These are phyloP conservation scores for Isabelozyma rhagii DNA, from an alignment of 805 yeast species.

Conservation along the genomic window DNA sequence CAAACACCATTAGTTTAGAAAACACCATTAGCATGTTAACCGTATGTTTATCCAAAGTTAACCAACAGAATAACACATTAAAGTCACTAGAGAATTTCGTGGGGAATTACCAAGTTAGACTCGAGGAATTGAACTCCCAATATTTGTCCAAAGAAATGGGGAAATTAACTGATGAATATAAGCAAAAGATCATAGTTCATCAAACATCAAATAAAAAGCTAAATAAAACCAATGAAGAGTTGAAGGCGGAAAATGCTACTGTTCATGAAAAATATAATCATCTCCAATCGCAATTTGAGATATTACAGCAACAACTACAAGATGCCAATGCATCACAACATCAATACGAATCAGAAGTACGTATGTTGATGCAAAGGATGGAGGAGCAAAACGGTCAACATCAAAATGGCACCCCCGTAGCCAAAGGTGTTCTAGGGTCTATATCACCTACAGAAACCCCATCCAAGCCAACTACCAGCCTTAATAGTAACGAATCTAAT, in stretches of 20 bases:
- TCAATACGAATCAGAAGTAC: neutral
- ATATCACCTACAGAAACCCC: neutral
- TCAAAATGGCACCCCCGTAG: no score
- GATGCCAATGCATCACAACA: neutral
- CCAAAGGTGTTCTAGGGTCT: no score
- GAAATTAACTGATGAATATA: neutral
- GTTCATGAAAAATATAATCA: neutral
- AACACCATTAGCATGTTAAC: constrained; percentile 54
- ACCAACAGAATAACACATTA: constrained; percentile 55
- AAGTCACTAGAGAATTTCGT: constrained; percentile 54
- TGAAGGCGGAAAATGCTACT: neutral
- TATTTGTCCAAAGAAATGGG: constrained; percentile 19
- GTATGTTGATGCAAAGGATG: neutral
- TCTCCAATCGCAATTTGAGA: neutral
- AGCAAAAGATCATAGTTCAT: neutral
- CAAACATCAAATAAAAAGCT: neutral
- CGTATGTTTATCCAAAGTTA: constrained; percentile 54
- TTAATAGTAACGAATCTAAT: neutral
- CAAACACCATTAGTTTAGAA: constrained; percentile 53
- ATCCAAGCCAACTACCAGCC: neutral
- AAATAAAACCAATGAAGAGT: neutral
- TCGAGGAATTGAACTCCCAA: constrained; percentile 21
- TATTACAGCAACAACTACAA: neutral
- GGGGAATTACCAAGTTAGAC: constrained; percentile 39
- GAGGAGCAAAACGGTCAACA: neutral